A percentile compares a stretch with the other conserved stretches of the same genome.
Evolutionary conservation across 1,284 basidiomycete genomes (phyloP).

Genomic region (Fomes fomentarius): DNA sequence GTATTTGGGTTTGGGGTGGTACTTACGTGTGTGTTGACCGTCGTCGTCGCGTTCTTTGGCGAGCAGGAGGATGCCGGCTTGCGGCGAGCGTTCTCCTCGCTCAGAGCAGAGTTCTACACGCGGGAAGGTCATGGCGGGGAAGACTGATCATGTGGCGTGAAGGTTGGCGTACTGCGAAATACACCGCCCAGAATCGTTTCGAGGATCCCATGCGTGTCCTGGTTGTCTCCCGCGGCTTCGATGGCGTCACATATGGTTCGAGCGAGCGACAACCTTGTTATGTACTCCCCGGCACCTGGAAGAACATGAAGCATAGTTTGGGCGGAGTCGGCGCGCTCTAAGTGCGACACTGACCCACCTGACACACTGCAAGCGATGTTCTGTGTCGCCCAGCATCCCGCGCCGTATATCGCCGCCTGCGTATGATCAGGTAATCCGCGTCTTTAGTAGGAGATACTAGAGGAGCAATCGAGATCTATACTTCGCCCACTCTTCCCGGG

Average conservation of each 20-base stretch:
- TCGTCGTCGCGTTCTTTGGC: constrained; percentile 43
- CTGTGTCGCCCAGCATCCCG: constrained; percentile 68
- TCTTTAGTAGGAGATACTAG: too few species aligned
- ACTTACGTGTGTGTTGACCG: constrained; percentile 29
- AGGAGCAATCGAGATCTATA: constrained; percentile 27
- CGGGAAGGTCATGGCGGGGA: not conserved
- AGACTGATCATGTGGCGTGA: not conserved
- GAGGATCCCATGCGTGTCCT: constrained; percentile 36
- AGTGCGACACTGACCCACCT: constrained; percentile 43
- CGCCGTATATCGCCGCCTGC: constrained; percentile 64
- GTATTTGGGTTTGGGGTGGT: not conserved
- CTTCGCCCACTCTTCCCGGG: constrained; percentile 73
- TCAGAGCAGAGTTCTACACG: constrained; percentile 25
- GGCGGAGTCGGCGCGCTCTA: too few species aligned
- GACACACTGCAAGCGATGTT: constrained; percentile 70
- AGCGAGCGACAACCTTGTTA: constrained; percentile 41
- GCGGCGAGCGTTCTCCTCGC: constrained; percentile 33
- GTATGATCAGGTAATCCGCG: too few species aligned
- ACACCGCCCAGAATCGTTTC: constrained; percentile 29
- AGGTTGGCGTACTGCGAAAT: constrained; percentile 28
- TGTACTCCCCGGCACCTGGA: constrained; percentile 46
- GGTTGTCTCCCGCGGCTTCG: constrained; percentile 24
- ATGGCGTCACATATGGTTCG: constrained; percentile 37
- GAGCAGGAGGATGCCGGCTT: constrained; percentile 50
- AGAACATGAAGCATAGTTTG: not conserved